These are phyloP conservation scores for Xylariaceae sp. DNA, from an alignment of 2,329 filamentous ascomycete species.

Conservation along the genomic window DNA sequence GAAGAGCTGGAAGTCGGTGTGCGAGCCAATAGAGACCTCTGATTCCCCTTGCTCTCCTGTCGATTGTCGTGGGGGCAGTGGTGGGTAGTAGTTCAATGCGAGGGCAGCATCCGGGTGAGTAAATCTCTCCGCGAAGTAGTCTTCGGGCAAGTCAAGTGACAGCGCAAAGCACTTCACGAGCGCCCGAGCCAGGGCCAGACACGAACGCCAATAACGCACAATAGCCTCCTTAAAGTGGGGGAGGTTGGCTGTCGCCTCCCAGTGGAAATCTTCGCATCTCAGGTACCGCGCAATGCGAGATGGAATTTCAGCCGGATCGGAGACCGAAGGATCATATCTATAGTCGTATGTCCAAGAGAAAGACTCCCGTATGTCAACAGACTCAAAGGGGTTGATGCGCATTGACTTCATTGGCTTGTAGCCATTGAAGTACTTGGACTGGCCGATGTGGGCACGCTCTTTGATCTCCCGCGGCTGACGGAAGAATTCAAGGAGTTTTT, in stretches of 20 bases:
- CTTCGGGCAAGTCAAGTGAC: conserved; percentile 37
- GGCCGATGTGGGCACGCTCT: conserved; percentile 30
- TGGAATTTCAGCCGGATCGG: conserved; percentile 29
- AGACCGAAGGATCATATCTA: conserved; percentile 26
- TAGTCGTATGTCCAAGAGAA: conserved; percentile 35
- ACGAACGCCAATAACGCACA: conserved; percentile 33
- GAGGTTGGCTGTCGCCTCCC: conserved; percentile 27
- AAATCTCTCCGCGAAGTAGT: conserved; percentile 36
- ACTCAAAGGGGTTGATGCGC: conserved; percentile 24
- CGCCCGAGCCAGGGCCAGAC: conserved; percentile 35
- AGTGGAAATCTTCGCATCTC: conserved; percentile 25
- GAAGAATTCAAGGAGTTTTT: conserved; percentile 23
- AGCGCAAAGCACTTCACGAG: conserved; percentile 39
- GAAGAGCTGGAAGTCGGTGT: conserved; percentile 46
- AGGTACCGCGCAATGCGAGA: conserved; percentile 18
- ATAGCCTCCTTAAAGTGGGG: conserved; percentile 35
- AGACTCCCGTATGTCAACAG: conserved; percentile 31
- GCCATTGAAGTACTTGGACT: conserved; percentile 37
- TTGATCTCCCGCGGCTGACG: conserved; percentile 25
- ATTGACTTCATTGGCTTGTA: conserved; percentile 34
- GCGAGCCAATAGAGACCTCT: conserved; percentile 37
- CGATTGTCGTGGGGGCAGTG: conserved; percentile 15
- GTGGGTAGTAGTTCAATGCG: conserved; percentile 40
- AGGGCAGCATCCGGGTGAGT: conserved; percentile 32
- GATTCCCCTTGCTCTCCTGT: conserved; percentile 18